Conservation (phyloP, 305 asterid genomes). For the Solanum hybrid region DNA sequence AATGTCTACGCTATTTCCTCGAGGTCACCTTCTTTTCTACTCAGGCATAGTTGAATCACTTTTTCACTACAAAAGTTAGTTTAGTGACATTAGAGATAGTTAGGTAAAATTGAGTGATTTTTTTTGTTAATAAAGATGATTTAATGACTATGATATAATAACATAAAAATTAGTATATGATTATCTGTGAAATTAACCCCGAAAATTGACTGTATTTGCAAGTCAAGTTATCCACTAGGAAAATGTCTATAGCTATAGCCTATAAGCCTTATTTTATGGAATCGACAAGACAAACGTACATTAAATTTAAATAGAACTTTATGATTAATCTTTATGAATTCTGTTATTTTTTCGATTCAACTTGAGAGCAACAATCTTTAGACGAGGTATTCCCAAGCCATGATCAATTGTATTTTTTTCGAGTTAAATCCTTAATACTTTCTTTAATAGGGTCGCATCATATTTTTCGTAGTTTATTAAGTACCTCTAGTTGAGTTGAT, state of each 20-base stretch:
- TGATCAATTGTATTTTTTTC: no score
- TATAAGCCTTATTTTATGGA: background rate
- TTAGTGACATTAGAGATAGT: background rate
- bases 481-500: no score
- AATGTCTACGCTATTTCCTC: background rate
- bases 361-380: background rate
- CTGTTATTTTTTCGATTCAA: background rate
- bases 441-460: background rate
- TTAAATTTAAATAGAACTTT: background rate
- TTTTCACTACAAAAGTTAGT: no score
- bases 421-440: background rate
- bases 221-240: no score
- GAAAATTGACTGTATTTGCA: no score
- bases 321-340: background rate
- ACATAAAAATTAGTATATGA: no score
- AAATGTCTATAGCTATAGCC: no score
- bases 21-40: background rate
- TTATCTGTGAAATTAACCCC: no score
- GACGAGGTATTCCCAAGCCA: background rate
- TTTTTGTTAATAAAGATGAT: background rate
- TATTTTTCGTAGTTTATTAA: background rate
- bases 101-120: background rate
- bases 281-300: background rate
- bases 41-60: no score
- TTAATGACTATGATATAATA: background rate